Percentiles rank a stretch among this genome's conserved stretches.
Evolutionary conservation across 2,329 filamentous ascomycete genomes (phyloP).

Genomic region (Ophioceras dolichostomum): DNA sequence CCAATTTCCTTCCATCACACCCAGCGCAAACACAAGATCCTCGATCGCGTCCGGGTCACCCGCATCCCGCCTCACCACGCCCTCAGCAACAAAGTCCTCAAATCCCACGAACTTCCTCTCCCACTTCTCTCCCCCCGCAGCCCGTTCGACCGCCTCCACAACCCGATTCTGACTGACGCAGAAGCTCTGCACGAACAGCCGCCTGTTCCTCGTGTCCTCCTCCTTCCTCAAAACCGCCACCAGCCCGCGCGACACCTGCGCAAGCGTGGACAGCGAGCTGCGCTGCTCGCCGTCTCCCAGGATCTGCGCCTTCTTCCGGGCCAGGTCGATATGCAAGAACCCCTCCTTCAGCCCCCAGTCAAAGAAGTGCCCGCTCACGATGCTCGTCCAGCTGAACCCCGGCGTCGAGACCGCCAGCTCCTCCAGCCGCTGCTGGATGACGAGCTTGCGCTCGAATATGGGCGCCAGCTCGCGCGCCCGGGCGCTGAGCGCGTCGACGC

Average conservation of each 20-base stretch:
- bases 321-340: slow-evolving; percentile 22
- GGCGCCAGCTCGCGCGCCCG: slow-evolving; percentile 21
- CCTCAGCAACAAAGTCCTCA: slow-evolving; percentile 23
- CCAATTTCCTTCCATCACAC: slow-evolving; percentile 35
- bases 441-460: slow-evolving; percentile 21
- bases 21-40: slow-evolving; percentile 36
- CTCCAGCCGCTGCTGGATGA: slow-evolving; percentile 18
- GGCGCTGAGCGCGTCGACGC: slow-evolving; percentile 21
- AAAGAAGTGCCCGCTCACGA: slow-evolving; percentile 27
- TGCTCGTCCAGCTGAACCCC: slow-evolving; percentile 22
- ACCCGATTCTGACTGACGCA: slow-evolving; percentile 23
- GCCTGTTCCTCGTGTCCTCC: slow-evolving; percentile 17
- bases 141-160: slow-evolving; percentile 19
- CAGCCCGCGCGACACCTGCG: slow-evolving; percentile 19
- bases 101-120: slow-evolving; percentile 9
- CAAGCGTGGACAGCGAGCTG: slow-evolving; percentile 22
- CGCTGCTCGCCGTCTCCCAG: slow-evolving; percentile 18
- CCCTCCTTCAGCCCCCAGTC: slow-evolving; percentile 24
- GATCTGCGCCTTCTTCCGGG: slow-evolving; percentile 16
- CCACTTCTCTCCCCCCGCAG: slow-evolving; percentile 15
- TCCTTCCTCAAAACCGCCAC: slow-evolving; percentile 16
- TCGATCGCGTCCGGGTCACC: slow-evolving; percentile 26
- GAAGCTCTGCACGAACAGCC: slow-evolving; percentile 27
- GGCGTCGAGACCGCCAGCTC: slow-evolving; percentile 9
- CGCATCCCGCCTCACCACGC: slow-evolving; percentile 22